Percentiles rank a stretch among this genome's conserved stretches.
Conservation (phyloP, 2,329 filamentous ascomycete species). For the Aspergillus thermomutatus region DNA sequence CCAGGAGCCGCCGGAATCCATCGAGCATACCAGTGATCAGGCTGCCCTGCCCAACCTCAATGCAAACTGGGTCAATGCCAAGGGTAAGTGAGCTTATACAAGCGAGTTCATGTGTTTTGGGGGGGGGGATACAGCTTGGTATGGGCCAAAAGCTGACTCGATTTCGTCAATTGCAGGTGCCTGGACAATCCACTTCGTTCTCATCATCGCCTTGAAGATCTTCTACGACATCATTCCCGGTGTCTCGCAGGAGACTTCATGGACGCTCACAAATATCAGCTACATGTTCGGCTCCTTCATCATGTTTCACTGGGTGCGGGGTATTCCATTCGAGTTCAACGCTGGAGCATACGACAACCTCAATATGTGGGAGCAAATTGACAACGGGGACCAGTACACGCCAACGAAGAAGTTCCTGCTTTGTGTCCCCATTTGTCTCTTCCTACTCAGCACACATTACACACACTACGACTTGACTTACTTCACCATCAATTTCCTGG, state of each 20-base stretch:
- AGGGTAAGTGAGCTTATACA: slow-evolving; percentile 62
- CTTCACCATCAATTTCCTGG: slow-evolving; percentile 95
- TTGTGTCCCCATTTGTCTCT: slow-evolving; percentile 88
- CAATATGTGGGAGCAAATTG: slow-evolving; percentile 99
- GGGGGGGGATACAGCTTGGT: background rate
- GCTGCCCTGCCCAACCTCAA: slow-evolving; percentile 92
- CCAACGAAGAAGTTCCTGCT: slow-evolving; percentile 98
- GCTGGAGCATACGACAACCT: slow-evolving; percentile 97
- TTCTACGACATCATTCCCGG: slow-evolving; percentile 95
- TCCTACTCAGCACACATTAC: slow-evolving; percentile 96
- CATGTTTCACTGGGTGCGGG: slow-evolving; percentile 99
- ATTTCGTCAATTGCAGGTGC: slow-evolving; percentile 61
- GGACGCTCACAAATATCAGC: slow-evolving; percentile 97
- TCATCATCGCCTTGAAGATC: slow-evolving; percentile 90
- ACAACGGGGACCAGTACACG: slow-evolving; percentile 97
- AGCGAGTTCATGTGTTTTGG: background rate
- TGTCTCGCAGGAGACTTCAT: slow-evolving; percentile 95
- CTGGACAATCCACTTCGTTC: slow-evolving; percentile 94
- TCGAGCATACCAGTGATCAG: slow-evolving; percentile 97
- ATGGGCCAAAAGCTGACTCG: slow-evolving; percentile 15
- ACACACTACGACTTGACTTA: slow-evolving; percentile 97
- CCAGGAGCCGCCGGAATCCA: slow-evolving; percentile 91
- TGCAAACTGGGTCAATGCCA: slow-evolving; percentile 98
- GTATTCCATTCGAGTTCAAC: slow-evolving; percentile 98
- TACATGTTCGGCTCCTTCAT: slow-evolving; percentile 99